Evolutionary conservation across 768 basidiomycete species (phyloP), one percentile per base, ranked within the genome.

Genomic region (Serendipita sp.): DNA sequence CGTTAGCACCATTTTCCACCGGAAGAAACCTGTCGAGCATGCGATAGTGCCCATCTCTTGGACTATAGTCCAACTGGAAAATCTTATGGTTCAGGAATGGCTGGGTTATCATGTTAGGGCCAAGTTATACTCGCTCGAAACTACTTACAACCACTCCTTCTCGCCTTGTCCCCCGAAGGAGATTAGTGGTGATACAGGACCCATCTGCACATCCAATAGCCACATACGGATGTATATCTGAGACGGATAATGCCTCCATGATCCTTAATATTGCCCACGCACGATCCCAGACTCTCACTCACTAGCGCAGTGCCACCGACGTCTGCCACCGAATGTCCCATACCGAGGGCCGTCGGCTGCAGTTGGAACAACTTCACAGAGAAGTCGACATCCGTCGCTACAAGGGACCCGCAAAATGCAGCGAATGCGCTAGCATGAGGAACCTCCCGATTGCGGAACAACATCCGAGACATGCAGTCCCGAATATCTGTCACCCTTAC

Each of bases 1-100:
- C 46, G 8, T 28, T 30, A 15, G 37, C 11, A 3, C 64, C 45
- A 38, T 65, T 46, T 41, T 76, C 92, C 74, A 85, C 82, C 1
- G 93, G 90, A 4, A 87, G 73, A 69, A 95, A 85, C 28, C 83
- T 81, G 65, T 98, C 95, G n/a, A 93, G 74, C 85, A 97, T 91
- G 28, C 94, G 79, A 71, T 82, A 92, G 66, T 89, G 83, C 24
- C 83, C 82, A 0, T 81, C 82, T 4, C 79, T 81, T 45, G 86
- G 83, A 69, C 84, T 92, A 70, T 89, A 92, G 73, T 98, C 95
- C 63, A 98, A 79, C 70, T 89, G 88, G 70, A 83, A 96, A 16
- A 95, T 78, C 72, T 83, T 85, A 72, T 89, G 86, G 15, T 84
- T 78, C 67, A 91, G 83, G 70, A 88, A 86, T 0, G 88, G 86